Base-by-base conservation (phyloP, 2,329 filamentous ascomycete genomes). In the Colletotrichum navitas region DNA sequence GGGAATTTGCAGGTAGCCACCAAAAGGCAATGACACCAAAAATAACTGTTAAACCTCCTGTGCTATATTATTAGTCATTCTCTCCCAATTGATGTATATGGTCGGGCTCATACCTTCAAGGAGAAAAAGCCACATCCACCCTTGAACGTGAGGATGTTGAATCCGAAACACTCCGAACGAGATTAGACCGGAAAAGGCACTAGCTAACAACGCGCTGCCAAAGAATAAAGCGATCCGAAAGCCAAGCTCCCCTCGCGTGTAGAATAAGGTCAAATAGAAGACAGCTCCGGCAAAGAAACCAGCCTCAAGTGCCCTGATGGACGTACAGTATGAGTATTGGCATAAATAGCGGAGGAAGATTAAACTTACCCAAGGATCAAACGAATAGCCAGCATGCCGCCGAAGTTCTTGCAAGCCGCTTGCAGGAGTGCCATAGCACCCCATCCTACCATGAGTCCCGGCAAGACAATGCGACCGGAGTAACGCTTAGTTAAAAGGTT, bases 251-350 rank as follows among this genome's bases (percentile, higher is more conserved):
- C 83, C 82, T 29, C 83, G 80, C 29, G 83, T 83, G 73, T 86
- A 85, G 54, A 89, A 88, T 0, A 87, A 80, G 0, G 87, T 85
- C 10, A 86, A 76, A 73, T 86, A 89, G 77, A 87, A 88, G 3
- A 89, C 86, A 18, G 85, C 83, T 0, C 85, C 82, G 5, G 86
- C 84, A 70, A 87, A 88, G 78, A 88, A 89, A 0, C 85, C 87
- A 0, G 86, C 87, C 77, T 90, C 88, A 29, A 82, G 83, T 21
- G 86, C 65, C 2, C 58, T 68, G 32, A 18, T 32, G 10, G n/a
- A 26, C 5, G 14, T 32, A 32, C 0, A 18, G 4, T 29, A 18
- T 52, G 14, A 52, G 8, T 32, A 32, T 52, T 16, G 16, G 6
- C 16, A 18, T 1, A 18, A 3, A 5, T 12, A 10, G 8, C 32